These are phyloP conservation scores for Phytophthora europaea DNA, from an alignment of 352 stramenopile genomes.

Conservation along the genomic window DNA sequence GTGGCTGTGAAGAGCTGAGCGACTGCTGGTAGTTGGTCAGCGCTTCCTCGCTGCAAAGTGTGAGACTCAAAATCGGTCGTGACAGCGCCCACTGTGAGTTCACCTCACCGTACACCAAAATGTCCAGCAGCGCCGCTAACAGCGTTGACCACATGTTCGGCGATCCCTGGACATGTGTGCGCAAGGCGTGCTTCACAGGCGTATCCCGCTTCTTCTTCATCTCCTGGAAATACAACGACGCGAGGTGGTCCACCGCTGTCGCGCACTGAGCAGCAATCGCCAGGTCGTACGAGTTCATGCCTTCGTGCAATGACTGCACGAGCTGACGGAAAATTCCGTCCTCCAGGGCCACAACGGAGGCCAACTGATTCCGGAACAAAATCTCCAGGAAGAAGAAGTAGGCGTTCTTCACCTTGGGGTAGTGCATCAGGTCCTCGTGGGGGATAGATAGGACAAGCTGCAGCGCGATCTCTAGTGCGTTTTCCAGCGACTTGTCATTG, in stretches of 20 bases:
- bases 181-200: constrained; percentile 93
- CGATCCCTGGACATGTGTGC: constrained; percentile 92
- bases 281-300: constrained; percentile 92
- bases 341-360: constrained; percentile 94
- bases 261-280: constrained; percentile 96
- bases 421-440: constrained; percentile 96
- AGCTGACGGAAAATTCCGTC: constrained; percentile 96
- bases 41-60: constrained; percentile 95
- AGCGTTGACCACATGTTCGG: constrained; percentile 93
- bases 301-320: constrained; percentile 94
- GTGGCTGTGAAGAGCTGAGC: constrained; percentile 94
- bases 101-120: constrained; percentile 97
- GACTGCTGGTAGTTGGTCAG: constrained; percentile 96
- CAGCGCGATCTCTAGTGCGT: constrained; percentile 95
- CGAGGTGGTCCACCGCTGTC: constrained; percentile 96
- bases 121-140: constrained; percentile 95
- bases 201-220: constrained; percentile 98
- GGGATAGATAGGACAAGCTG: constrained; percentile 96
- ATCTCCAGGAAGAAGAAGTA: constrained; percentile 99
- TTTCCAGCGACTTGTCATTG: constrained; percentile 96
- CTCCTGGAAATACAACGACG: constrained; percentile 95
- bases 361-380: constrained; percentile 98
- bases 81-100: constrained; percentile 99
- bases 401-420: constrained; percentile 98
- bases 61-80: constrained; percentile 97